Conservation (phyloP, 164 flowering plant species). For the Liriodendron chinense region DNA sequence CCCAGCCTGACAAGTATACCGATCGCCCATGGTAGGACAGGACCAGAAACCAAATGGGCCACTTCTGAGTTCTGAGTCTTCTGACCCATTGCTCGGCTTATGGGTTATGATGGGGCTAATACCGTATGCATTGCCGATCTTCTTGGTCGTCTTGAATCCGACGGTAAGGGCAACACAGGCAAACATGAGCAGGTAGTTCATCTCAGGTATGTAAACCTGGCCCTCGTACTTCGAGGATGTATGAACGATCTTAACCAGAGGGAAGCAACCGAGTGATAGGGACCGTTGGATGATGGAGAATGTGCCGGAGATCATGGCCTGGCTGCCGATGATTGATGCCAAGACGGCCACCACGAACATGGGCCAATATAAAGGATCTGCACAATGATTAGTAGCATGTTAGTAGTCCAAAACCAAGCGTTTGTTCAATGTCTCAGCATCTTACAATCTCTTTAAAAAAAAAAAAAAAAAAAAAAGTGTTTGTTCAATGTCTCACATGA, state of each 20-base stretch:
- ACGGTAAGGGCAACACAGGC: slow-evolving; percentile 29
- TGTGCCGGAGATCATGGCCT: slow-evolving; percentile 62
- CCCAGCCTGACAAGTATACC: too few relatives aligned
- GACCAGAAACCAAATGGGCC: too few relatives aligned
- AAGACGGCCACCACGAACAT: slow-evolving; percentile 66
- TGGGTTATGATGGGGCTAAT: neutral
- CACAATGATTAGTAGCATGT: neutral
- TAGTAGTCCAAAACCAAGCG: neutral
- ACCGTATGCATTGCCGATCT: slow-evolving; percentile 39
- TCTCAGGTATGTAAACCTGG: slow-evolving; percentile 47
- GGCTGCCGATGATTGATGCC: slow-evolving; percentile 76
- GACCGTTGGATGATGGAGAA: slow-evolving; percentile 62
- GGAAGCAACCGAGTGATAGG: slow-evolving; percentile 49
- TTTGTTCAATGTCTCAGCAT: too few relatives aligned
- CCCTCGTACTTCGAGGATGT: slow-evolving; percentile 48
- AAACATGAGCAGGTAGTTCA: slow-evolving; percentile 51
- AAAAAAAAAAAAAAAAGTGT: too few relatives aligned
- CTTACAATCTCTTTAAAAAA: too few relatives aligned
- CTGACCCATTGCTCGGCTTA: neutral
- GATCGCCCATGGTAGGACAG: too few relatives aligned
- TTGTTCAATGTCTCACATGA: neutral
- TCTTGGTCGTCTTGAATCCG: slow-evolving; percentile 21
- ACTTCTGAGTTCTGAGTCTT: too few relatives aligned
- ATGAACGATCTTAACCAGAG: slow-evolving; percentile 55
- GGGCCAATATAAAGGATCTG: slow-evolving; percentile 59